Evolutionary conservation across 352 stramenopile species (phyloP).

Genomic region (Phytophthora gonapodyides): DNA sequence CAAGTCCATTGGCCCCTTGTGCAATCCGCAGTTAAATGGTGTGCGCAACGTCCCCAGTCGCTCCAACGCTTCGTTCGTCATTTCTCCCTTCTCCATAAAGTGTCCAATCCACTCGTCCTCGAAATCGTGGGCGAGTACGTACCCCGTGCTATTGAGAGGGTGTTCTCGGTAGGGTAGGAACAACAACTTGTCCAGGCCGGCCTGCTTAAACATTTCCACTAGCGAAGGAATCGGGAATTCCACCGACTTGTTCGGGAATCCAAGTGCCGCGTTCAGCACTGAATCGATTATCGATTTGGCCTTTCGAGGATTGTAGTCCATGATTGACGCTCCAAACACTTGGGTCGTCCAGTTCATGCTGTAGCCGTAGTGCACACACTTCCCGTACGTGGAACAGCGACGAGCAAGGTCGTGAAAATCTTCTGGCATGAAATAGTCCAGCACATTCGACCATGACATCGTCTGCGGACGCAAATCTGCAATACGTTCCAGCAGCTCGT

Average conservation of each 20-base stretch:
- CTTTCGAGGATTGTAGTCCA: constrained; percentile 15
- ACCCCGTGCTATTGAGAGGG: constrained; percentile 20
- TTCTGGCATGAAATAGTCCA: constrained; percentile 26
- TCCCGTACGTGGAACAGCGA: constrained; percentile 19
- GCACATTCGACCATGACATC: constrained; percentile 34
- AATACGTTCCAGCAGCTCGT: constrained; percentile 22
- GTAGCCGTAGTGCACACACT: constrained; percentile 36
- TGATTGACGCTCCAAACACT: constrained; percentile 24
- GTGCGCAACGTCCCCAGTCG: constrained; percentile 10
- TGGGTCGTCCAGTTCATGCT: constrained; percentile 36
- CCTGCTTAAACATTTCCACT: constrained; percentile 1
- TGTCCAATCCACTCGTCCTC: constrained; percentile 28
- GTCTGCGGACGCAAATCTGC: constrained; percentile 23
- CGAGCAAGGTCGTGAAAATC: constrained; percentile 41
- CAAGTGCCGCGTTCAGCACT: constrained; percentile 18
- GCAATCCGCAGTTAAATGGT: constrained; percentile 23
- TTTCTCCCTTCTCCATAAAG: constrained; percentile 21
- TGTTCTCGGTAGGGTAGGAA: constrained; percentile 21
- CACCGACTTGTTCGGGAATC: not conserved
- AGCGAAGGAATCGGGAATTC: not conserved
- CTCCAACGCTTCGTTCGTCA: not conserved
- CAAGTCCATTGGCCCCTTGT: constrained; percentile 18
- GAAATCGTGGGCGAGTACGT: constrained; percentile 9
- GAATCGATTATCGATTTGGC: constrained; percentile 2
- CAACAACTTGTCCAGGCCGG: constrained; percentile 27